These are phyloP conservation scores for Solanum megistacrolobum DNA, from an alignment of 257 asterid genomes.

Conservation along the genomic window DNA sequence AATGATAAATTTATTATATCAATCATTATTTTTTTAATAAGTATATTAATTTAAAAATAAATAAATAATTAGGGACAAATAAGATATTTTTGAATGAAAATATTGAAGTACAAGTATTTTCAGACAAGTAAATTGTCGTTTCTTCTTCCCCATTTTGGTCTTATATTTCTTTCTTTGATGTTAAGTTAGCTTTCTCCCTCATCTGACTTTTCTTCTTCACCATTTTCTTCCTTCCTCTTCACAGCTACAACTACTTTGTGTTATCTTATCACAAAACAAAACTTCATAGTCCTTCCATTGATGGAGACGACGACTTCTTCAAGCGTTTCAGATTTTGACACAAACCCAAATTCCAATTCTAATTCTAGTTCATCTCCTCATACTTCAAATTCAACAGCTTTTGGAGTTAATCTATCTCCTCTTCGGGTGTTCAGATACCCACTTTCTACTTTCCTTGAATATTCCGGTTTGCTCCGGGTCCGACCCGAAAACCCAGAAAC, in stretches of 20 bases:
- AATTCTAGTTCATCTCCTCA: neutral
- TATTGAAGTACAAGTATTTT: too few relatives aligned
- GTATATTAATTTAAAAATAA: too few relatives aligned
- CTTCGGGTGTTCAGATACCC: constrained; percentile 46
- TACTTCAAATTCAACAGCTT: neutral
- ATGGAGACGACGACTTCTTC: neutral
- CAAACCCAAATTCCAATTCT: neutral
- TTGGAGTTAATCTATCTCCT: constrained; percentile 8
- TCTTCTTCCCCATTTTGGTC: neutral
- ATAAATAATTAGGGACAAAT: too few relatives aligned
- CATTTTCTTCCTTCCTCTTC: neutral
- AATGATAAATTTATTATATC: too few relatives aligned
- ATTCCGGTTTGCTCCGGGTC: constrained; percentile 57
- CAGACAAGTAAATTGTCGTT: neutral
- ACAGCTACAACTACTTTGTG: neutral
- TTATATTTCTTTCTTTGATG: neutral
- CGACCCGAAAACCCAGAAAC: constrained; percentile 52
- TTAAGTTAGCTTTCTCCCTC: neutral
- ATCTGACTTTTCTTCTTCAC: neutral
- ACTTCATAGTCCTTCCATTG: neutral
- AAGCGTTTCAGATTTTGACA: neutral
- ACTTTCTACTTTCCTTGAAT: constrained; percentile 51
- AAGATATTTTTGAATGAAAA: neutral
- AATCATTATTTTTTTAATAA: too few relatives aligned
- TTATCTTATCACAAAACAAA: neutral